Evolutionary conservation across 139 green algal genomes (phyloP).

Genomic region (Chlorella sp.): DNA sequence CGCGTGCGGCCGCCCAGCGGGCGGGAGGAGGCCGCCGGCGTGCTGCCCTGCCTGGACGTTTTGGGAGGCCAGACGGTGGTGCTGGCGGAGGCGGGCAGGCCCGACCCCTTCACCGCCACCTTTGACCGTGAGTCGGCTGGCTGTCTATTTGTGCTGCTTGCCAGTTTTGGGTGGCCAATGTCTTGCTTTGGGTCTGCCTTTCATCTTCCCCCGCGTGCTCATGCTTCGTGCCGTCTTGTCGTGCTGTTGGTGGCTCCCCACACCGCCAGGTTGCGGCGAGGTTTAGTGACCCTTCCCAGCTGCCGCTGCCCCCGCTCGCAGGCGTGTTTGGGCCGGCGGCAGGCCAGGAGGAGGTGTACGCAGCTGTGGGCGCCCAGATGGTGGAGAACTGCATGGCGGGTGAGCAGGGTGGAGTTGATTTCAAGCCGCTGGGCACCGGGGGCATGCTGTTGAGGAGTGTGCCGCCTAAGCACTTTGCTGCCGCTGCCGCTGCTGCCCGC

Average conservation of each 20-base stretch:
- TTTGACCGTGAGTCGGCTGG: slow-evolving; percentile 55
- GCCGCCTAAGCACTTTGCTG: too few relatives aligned
- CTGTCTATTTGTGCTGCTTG: too few relatives aligned
- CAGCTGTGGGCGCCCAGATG: slow-evolving; percentile 64
- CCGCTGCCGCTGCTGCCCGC: background rate
- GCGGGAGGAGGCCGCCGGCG: slow-evolving; percentile 8
- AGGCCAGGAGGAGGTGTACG: slow-evolving; percentile 68
- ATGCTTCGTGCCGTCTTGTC: too few relatives aligned
- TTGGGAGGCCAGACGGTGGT: slow-evolving; percentile 33
- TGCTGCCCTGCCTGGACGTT: background rate
- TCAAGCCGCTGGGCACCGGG: too few relatives aligned
- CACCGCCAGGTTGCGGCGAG: too few relatives aligned
- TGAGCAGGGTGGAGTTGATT: background rate
- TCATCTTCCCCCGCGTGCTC: too few relatives aligned
- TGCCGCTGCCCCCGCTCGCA: background rate
- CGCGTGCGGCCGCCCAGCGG: slow-evolving; percentile 46
- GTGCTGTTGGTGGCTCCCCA: too few relatives aligned
- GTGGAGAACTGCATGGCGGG: slow-evolving; percentile 76
- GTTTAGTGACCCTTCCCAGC: too few relatives aligned
- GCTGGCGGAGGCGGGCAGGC: slow-evolving; percentile 34
- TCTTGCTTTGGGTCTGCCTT: too few relatives aligned
- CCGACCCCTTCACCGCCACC: slow-evolving; percentile 46
- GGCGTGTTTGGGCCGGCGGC: slow-evolving; percentile 51
- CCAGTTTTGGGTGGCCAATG: too few relatives aligned
- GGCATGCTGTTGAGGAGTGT: too few relatives aligned